Percentiles rank a stretch among this genome's conserved stretches.
These are phyloP conservation scores for Mycena rebaudengoi DNA, from an alignment of 768 basidiomycete species.

Conservation along the genomic window DNA sequence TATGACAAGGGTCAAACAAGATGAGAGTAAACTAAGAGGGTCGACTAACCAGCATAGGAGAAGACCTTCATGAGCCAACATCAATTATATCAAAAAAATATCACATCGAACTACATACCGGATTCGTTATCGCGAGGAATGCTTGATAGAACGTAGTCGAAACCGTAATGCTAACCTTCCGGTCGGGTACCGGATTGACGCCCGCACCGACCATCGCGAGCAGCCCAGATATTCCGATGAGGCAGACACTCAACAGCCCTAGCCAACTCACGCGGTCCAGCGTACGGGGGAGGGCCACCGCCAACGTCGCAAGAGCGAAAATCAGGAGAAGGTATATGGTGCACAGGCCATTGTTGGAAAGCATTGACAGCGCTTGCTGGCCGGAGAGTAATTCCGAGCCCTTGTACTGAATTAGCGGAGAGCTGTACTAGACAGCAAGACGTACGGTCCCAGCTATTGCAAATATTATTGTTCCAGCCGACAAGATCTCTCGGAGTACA, in stretches of 20 bases:
- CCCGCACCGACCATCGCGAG: conserved; percentile 62
- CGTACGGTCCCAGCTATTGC: conserved; percentile 55
- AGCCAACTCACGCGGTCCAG: conserved; percentile 56
- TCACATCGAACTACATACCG: conserved; percentile 42
- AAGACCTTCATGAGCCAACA: conserved; percentile 45
- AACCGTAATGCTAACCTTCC: conserved; percentile 46
- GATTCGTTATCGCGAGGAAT: conserved; percentile 62
- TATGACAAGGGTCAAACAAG: not conserved
- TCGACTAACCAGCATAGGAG: conserved; percentile 54
- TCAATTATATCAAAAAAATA: not conserved
- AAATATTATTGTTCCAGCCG: conserved; percentile 57
- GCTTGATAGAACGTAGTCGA: conserved; percentile 54
- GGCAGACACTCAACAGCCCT: conserved; percentile 49
- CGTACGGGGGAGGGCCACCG: conserved; percentile 56
- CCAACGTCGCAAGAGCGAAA: conserved; percentile 51
- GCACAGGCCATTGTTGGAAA: conserved; percentile 60
- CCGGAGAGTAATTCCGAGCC: conserved; percentile 60
- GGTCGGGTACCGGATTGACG: conserved; percentile 50
- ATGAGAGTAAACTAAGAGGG: not conserved
- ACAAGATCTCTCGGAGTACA: conserved; percentile 53
- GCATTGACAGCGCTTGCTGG: conserved; percentile 57
- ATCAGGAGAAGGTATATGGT: conserved; percentile 54
- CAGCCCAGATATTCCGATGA: conserved; percentile 56
- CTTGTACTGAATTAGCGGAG: too few relatives aligned
- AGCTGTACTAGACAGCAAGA: too few relatives aligned